Evolutionary conservation across 352 stramenopile species (phyloP), one percentile per base, ranked within the genome.

Genomic region (Phytophthora palmivora): DNA sequence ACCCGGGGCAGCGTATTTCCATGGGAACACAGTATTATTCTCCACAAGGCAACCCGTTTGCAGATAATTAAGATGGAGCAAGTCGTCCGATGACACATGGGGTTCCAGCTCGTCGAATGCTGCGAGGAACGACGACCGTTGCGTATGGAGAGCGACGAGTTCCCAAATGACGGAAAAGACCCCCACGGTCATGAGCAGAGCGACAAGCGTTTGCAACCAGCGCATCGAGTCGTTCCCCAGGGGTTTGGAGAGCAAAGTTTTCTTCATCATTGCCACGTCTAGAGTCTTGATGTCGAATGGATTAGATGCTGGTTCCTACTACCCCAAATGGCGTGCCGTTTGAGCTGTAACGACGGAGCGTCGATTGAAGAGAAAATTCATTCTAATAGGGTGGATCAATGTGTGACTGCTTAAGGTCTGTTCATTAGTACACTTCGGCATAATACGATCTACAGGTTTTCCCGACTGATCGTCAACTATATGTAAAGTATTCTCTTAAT

Each of bases 1-100:
- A 9, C 33, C 49, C 24, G 53, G 54, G 41, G 64, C 44, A 41
- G 63, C 67, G 21, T 56, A 76, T 15, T 24, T 22, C 61, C 67
- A 78, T n/a, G 75, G 74, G 10, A 85, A 68, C 14, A 85, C 57
- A 4, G 50, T 50, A 18, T 85, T 34, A n/a, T 69, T 74, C 33
- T 77, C 48, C 21, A 51, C 58, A 6, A 65, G 26, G 26, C 76
- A 85, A 15, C 63, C 66, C 21, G 30, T 43, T 47, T 83, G 71
- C 38, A 85, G 36, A 33, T 58, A 38, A 6, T 37, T 64, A 33
- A 83, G 51, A 42, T 85, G 73, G 42, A 83, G 59, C 11, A 74
- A 50, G 37, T 82, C 76, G 21, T 72, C 63, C 15, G 74, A 70
- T 21, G 65, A 53, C 2, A 71, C 42, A 19, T 63, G 39, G 6